phyloP scores from a whole-genome alignment of 257 asterid species.

The Plantago elongata region DNA sequence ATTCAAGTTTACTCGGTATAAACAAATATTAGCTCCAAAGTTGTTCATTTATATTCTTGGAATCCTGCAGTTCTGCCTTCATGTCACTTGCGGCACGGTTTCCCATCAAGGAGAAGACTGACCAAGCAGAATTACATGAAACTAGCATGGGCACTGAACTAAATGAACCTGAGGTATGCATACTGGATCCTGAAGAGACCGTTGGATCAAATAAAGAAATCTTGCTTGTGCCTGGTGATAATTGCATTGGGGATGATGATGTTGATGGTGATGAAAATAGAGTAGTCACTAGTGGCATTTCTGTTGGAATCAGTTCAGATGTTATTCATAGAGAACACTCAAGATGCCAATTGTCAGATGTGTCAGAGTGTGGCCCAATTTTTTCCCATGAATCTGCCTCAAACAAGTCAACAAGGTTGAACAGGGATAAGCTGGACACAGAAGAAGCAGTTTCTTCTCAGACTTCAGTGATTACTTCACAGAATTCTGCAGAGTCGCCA shows the following conservation, averaged over 20 bases:
- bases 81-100: constrained; percentile 62
- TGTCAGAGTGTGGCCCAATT: constrained; percentile 33
- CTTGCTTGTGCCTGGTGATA: constrained; percentile 29
- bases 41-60: constrained; percentile 6
- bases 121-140: constrained; percentile 32
- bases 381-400: constrained; percentile 33
- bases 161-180: constrained; percentile 43
- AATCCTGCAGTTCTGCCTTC: constrained; percentile 63
- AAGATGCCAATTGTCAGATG: constrained; percentile 30
- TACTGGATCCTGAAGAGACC: constrained; percentile 37
- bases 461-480: constrained; percentile 59
- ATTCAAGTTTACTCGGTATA: constrained; percentile 2
- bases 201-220: constrained; percentile 37
- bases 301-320: constrained; percentile 14
- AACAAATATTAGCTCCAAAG: constrained; percentile 8
- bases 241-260: constrained; percentile 27
- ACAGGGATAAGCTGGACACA: constrained; percentile 43
- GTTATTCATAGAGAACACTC: constrained; percentile 27
- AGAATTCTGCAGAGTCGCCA: constrained; percentile 50
- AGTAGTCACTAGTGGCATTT: constrained; percentile 28
- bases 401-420: constrained; percentile 28
- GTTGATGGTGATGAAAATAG: constrained; percentile 32
- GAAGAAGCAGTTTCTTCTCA: constrained; percentile 65
- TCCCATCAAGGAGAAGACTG: constrained; percentile 32
- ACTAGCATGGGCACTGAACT: constrained; percentile 25